Conservation (phyloP, 441 rosid species). For the Cnidoscolus chayamansa region DNA sequence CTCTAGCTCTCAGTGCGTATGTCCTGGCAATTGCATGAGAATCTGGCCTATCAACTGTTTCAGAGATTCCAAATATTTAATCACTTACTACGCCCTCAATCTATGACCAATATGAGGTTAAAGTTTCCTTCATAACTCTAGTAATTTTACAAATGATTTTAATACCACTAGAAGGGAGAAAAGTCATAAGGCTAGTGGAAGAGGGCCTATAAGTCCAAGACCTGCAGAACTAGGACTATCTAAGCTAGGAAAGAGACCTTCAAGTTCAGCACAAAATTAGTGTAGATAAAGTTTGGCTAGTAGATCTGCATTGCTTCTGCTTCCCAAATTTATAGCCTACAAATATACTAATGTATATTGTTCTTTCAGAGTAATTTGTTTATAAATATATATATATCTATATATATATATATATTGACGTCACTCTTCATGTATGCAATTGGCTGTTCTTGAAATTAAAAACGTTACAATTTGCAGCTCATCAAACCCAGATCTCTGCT, state of each 20-base stretch:
- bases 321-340: conserved; percentile 11
- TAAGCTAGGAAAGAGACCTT: conserved; percentile 56
- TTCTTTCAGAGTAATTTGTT: not conserved
- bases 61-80: too few species aligned
- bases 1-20: too few species aligned
- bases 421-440: not conserved
- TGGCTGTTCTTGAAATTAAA: not conserved
- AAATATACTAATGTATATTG: conserved; percentile 3
- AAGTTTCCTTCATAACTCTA: too few species aligned
- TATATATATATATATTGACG: not conserved
- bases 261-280: conserved; percentile 32
- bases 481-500: too few species aligned
- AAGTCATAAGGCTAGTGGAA: conserved; percentile 47
- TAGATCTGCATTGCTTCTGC: conserved; percentile 16
- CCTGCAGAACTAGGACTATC: conserved; percentile 38
- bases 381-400: too few species aligned
- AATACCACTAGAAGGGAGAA: conserved; percentile 33
- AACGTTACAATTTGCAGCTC: too few species aligned
- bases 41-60: too few species aligned
- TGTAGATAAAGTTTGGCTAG: not conserved
- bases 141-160: too few species aligned
- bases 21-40: too few species aligned
- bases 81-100: too few species aligned
- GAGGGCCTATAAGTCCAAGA: conserved; percentile 46
- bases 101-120: too few species aligned